phyloP scores from a whole-genome alignment of 2,329 filamentous ascomycete species.

The Aspergillus tanneri region DNA sequence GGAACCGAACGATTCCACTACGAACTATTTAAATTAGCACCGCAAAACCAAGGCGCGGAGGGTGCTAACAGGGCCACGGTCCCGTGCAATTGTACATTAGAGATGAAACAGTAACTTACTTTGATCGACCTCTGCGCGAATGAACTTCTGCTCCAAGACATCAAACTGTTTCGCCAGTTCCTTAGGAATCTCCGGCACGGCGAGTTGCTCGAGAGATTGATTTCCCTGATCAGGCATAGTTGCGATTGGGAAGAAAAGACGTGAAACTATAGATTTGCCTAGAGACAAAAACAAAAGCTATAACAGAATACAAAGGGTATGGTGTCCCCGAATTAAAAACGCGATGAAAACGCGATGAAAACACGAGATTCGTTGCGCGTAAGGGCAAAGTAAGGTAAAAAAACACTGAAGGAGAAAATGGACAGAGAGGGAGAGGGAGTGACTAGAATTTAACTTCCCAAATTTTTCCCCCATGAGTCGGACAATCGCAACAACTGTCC shows the following conservation, averaged over 20 bases:
- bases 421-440: not conserved
- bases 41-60: not conserved
- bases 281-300: too few relatives aligned
- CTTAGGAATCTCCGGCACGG: slow-evolving; percentile 34
- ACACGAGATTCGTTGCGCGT: too few relatives aligned
- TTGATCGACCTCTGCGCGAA: slow-evolving; percentile 77
- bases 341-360: too few relatives aligned
- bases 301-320: too few relatives aligned
- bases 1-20: slow-evolving; percentile 37
- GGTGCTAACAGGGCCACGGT: too few relatives aligned
- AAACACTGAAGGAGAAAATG: not conserved
- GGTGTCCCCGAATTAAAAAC: too few relatives aligned
- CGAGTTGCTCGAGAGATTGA: slow-evolving; percentile 31
- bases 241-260: not conserved
- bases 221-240: not conserved
- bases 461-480: not conserved
- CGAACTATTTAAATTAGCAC: not conserved
- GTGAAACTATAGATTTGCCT: too few relatives aligned
- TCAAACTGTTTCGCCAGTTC: slow-evolving; percentile 64
- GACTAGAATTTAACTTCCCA: not conserved
- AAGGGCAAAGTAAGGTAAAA: not conserved
- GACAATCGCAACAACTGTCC: slow-evolving; percentile 3
- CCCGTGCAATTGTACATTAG: too few relatives aligned
- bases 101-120: too few relatives aligned
- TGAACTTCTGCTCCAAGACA: slow-evolving; percentile 78